Percentiles rank a stretch among this genome's conserved stretches.
Conservation (phyloP, 2,329 filamentous ascomycete genomes). For the Pleoardoris graminearum region DNA sequence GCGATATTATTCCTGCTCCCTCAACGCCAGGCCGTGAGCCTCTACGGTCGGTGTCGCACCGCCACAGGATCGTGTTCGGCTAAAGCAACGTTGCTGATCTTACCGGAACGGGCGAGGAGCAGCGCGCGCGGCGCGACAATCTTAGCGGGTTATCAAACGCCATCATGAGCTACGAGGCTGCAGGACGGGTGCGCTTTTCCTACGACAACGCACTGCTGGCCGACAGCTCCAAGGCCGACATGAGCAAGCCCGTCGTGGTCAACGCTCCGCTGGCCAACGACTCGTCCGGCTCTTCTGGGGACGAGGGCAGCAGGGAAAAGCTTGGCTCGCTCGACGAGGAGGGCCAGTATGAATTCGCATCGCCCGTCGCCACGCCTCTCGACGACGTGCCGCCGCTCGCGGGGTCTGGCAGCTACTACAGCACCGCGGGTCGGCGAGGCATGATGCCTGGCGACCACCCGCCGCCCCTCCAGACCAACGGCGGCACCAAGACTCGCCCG, state of each 20-base stretch:
- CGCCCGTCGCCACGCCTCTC: conserved; percentile 38
- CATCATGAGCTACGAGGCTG: conserved; percentile 27
- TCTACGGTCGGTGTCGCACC: not conserved
- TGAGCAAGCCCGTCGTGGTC: conserved; percentile 35
- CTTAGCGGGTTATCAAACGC: conserved; percentile 11
- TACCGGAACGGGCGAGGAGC: conserved; percentile 10
- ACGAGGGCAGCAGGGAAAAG: conserved; percentile 53
- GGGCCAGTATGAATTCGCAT: conserved; percentile 45
- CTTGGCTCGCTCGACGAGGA: conserved; percentile 50
- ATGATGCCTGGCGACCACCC: conserved; percentile 23
- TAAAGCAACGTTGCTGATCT: conserved; percentile 6
- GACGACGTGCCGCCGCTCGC: conserved; percentile 41
- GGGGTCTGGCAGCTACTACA: conserved; percentile 28
- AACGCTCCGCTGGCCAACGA: conserved; percentile 46
- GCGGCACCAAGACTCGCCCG: conserved; percentile 42
- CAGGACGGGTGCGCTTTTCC: conserved; percentile 35
- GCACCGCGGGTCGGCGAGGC: conserved; percentile 32
- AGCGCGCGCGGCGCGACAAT: conserved; percentile 1
- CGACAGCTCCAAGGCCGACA: conserved; percentile 22
- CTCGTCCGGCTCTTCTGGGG: conserved; percentile 54
- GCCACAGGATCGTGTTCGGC: conserved; percentile 5
- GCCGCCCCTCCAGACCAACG: conserved; percentile 34
- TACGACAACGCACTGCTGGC: conserved; percentile 26
- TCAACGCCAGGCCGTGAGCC: not conserved
- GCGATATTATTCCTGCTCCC: not conserved